Evolutionary conservation across 768 basidiomycete species (phyloP).

Genomic region (Boletellus emodensis): DNA sequence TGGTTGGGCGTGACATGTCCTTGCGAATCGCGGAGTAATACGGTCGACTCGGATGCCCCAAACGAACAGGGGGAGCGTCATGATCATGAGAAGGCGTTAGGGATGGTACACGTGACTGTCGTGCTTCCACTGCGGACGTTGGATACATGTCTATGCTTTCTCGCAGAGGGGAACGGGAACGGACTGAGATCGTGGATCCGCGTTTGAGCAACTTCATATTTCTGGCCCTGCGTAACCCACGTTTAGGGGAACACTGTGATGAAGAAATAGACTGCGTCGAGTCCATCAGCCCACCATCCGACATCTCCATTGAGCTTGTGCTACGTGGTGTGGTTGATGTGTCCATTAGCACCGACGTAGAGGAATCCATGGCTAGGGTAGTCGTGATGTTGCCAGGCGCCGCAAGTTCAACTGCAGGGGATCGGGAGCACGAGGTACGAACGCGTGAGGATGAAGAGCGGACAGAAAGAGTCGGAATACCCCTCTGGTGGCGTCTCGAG

Average conservation of each 20-base stretch:
- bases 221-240: conserved; percentile 39
- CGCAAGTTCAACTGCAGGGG: conserved; percentile 4
- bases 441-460: conserved; percentile 8
- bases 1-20: conserved; percentile 41
- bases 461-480: conserved; percentile 22
- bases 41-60: conserved; percentile 51
- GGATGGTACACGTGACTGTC: conserved; percentile 20
- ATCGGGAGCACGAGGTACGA: conserved; percentile 12
- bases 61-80: conserved; percentile 29
- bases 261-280: conserved; percentile 24
- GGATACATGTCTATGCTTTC: conserved; percentile 16
- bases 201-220: conserved; percentile 31
- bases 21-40: conserved; percentile 54
- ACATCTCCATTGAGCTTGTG: conserved; percentile 16
- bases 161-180: conserved; percentile 22
- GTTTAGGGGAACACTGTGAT: conserved; percentile 26
- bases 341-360: conserved; percentile 21
- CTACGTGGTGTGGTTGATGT: conserved; percentile 19
- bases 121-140: conserved; percentile 15
- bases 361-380: conserved; percentile 15
- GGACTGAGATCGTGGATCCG: conserved; percentile 22
- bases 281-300: conserved; percentile 9
- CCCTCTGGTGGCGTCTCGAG: conserved; percentile 15
- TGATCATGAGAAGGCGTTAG: conserved; percentile 19
- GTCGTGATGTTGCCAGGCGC: conserved; percentile 1